Evolutionary conservation across 345 rosid genomes (phyloP), one percentile per base, ranked within the genome.

Genomic region (Microcos paniculata): DNA sequence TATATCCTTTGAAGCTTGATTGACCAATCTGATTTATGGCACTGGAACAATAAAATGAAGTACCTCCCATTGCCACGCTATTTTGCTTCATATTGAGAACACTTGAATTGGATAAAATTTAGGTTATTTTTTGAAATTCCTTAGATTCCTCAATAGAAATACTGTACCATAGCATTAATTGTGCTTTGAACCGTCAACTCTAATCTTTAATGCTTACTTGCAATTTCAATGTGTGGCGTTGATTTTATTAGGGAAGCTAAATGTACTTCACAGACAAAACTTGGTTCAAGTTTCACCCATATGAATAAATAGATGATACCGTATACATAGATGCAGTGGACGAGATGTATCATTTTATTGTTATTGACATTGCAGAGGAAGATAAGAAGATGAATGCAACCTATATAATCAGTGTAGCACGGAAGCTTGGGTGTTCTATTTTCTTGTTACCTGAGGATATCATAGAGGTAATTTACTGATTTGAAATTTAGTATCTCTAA

Each of bases 361-460:
- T 62, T 61, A 63, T 67, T 76, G 52, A 74, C 64, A 62, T 72
- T 84, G 93, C 92, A 93, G 97, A 96, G 69, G 98, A 96, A 81
- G 98, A 96, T 26, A 96, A 90, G 95, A 96, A 89, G 90, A 71
- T 86, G 81, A 96, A 96, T 80, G 97, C 99, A 46, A 96, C 94
- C 35, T 96, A 96, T 78, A 96, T 90, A 38, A 96, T 96, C 77
- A 96, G 99, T 87, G 98, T 93, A 79, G 98, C 98, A 12, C 78
- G 98, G 45, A 96, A 96, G 89, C 97, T 96, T 33, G 99, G 99
- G 6, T 96, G 99, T 84, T 93, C 99, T 73, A 92, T 96, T 76
- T 96, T 96, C 91, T 84, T 96, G 88, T 85, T 96, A 77, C 99
- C 97, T 33, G 99, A 96, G 87, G 99, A 96, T 82, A 92, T 96